Percentiles rank a stretch among this genome's conserved stretches.
phyloP scores from a whole-genome alignment of 108 stramenopile genomes.

The Bacterosira constricta region DNA sequence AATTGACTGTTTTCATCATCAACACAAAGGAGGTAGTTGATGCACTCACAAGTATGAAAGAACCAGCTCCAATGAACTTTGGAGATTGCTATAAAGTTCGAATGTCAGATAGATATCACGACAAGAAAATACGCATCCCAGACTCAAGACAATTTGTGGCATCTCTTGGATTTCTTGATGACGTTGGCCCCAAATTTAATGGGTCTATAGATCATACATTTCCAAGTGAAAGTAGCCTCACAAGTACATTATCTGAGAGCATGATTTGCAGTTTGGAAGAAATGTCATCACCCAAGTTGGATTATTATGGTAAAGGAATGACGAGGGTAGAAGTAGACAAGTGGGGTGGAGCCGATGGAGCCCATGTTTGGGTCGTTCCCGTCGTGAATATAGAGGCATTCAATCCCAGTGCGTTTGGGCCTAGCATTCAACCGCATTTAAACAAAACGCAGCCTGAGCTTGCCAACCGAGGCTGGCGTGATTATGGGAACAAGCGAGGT shows the following conservation, averaged over 20 bases:
- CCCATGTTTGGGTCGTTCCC: slow-evolving; percentile 32
- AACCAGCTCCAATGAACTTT: slow-evolving; percentile 28
- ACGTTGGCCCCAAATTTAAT: not conserved
- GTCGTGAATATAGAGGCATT: slow-evolving; percentile 35
- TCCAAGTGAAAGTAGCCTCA: not conserved
- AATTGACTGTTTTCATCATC: slow-evolving; percentile 19
- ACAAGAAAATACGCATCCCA: slow-evolving; percentile 15
- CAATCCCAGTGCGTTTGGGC: slow-evolving; percentile 10
- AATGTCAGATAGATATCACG: not conserved
- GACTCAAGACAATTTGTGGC: slow-evolving; percentile 22
- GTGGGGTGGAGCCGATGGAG: slow-evolving; percentile 12
- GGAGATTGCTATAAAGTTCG: slow-evolving; percentile 38
- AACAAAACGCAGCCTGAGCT: slow-evolving; percentile 26
- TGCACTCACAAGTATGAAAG: slow-evolving; percentile 22
- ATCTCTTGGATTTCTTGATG: slow-evolving; percentile 4
- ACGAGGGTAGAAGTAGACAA: slow-evolving; percentile 13
- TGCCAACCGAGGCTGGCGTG: slow-evolving; percentile 37
- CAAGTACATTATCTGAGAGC: too few relatives aligned
- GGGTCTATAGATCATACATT: not conserved
- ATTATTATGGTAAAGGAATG: slow-evolving; percentile 22
- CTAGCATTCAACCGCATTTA: slow-evolving; percentile 36
- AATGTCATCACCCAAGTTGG: too few relatives aligned
- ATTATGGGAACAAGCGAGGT: slow-evolving; percentile 36
- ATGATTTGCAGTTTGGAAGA: too few relatives aligned
- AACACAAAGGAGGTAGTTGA: slow-evolving; percentile 27